phyloP scores from a whole-genome alignment of 1,284 basidiomycete genomes.

The Peniophora sp. region DNA sequence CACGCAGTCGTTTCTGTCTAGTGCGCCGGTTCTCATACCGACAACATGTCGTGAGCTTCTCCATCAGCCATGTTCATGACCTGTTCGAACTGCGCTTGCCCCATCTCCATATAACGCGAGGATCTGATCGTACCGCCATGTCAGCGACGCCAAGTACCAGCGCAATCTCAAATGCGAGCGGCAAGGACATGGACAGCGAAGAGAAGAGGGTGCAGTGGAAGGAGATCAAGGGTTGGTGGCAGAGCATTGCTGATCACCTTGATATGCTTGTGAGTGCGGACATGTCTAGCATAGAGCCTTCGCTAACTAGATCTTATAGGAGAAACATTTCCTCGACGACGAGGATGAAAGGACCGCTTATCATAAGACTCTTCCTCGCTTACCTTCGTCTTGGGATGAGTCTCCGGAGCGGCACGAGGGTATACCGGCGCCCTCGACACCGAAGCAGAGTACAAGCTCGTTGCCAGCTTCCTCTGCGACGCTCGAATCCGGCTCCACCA shows the following conservation, averaged over 20 bases:
- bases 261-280: conserved; percentile 48
- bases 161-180: not conserved
- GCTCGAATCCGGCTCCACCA: no score
- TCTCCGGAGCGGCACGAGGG: conserved; percentile 25
- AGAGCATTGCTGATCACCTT: conserved; percentile 49
- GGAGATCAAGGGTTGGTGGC: conserved; percentile 63
- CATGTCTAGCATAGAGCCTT: no score
- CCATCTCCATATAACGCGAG: conserved; percentile 42
- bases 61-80: conserved; percentile 38
- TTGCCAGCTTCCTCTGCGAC: no score
- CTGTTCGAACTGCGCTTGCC: conserved; percentile 57
- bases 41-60: conserved; percentile 35
- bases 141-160: not conserved
- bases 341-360: conserved; percentile 19
- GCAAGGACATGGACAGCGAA: conserved; percentile 18
- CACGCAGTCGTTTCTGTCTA: conserved; percentile 33
- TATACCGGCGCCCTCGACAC: conserved; percentile 7
- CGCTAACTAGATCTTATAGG: conserved; percentile 26
- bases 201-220: conserved; percentile 41
- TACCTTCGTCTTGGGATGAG: conserved; percentile 44
- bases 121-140: conserved; percentile 17
- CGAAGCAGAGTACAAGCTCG: no score
- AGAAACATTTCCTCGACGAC: conserved; percentile 25
- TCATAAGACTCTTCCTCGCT: conserved; percentile 43
- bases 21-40: conserved; percentile 40